phyloP scores from a whole-genome alignment of 2,329 filamentous ascomycete species.

The Huntiella bhutanensis region DNA sequence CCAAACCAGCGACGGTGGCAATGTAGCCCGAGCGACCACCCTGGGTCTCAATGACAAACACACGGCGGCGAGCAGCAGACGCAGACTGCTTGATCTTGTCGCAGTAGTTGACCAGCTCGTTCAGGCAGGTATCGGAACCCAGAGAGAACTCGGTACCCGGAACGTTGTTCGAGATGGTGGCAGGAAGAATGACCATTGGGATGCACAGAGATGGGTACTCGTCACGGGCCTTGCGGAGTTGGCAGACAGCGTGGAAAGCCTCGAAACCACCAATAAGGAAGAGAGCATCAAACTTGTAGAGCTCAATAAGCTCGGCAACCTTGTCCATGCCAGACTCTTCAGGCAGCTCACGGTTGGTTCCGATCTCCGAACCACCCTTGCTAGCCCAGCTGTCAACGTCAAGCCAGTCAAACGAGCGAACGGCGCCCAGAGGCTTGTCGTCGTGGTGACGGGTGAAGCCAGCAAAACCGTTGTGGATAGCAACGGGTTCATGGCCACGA shows the following conservation, averaged over 20 bases:
- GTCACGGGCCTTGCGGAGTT: conserved; percentile 63
- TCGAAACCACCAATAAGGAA: conserved; percentile 93
- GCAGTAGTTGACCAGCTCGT: conserved; percentile 85
- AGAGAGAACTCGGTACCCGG: conserved; percentile 94
- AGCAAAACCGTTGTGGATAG: conserved; percentile 92
- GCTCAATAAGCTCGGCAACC: conserved; percentile 64
- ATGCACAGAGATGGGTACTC: conserved; percentile 77
- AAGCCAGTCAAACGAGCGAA: conserved; percentile 76
- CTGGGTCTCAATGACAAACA: conserved; percentile 97
- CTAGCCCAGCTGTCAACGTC: conserved; percentile 92
- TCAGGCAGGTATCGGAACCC: conserved; percentile 89
- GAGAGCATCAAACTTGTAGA: conserved; percentile 76
- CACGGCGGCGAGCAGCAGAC: conserved; percentile 75
- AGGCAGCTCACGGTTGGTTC: conserved; percentile 86
- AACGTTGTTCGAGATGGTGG: conserved; percentile 98
- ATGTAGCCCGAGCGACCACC: conserved; percentile 88
- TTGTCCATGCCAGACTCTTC: conserved; percentile 65
- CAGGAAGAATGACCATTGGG: conserved; percentile 75
- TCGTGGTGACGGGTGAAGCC: conserved; percentile 80
- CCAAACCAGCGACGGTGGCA: conserved; percentile 72
- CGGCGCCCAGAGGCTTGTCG: conserved; percentile 63
- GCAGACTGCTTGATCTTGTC: conserved; percentile 96
- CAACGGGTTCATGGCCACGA: conserved; percentile 79
- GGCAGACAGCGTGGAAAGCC: conserved; percentile 78
- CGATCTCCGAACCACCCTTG: conserved; percentile 92